These are phyloP conservation scores for Avena atlantica DNA, from an alignment of 176 grass and related monocot genomes.

Conservation along the genomic window DNA sequence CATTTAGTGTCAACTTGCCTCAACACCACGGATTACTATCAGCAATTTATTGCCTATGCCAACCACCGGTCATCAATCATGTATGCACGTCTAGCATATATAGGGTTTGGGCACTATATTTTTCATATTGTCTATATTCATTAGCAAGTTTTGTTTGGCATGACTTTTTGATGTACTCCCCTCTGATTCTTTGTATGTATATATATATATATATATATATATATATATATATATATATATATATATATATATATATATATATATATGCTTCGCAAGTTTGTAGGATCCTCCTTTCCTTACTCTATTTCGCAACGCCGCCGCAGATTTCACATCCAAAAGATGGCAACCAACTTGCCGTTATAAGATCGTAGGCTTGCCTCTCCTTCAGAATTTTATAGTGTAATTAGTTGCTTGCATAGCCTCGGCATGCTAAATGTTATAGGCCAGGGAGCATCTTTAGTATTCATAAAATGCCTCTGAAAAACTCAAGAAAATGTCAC, in stretches of 20 bases:
- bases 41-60: background rate
- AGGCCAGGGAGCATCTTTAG: too few relatives aligned
- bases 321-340: too few relatives aligned
- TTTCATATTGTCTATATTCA: background rate
- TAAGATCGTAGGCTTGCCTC: too few relatives aligned
- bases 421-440: too few relatives aligned
- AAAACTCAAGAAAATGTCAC: too few relatives aligned
- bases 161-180: background rate
- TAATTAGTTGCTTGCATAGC: too few relatives aligned
- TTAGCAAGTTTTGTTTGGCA: background rate
- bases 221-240: background rate
- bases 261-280: background rate
- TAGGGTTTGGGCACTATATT: background rate
- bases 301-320: background rate
- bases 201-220: background rate
- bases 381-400: too few relatives aligned
- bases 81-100: background rate
- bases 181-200: background rate
- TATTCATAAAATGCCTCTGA: too few relatives aligned
- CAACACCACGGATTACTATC: too few relatives aligned
- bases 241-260: background rate
- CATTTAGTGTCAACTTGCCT: background rate
- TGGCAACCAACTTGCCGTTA: too few relatives aligned
- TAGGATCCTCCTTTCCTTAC: background rate
- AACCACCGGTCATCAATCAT: background rate